These are phyloP conservation scores for Jaminaea rosea DNA, from an alignment of 1,284 basidiomycete species.

Conservation along the genomic window DNA sequence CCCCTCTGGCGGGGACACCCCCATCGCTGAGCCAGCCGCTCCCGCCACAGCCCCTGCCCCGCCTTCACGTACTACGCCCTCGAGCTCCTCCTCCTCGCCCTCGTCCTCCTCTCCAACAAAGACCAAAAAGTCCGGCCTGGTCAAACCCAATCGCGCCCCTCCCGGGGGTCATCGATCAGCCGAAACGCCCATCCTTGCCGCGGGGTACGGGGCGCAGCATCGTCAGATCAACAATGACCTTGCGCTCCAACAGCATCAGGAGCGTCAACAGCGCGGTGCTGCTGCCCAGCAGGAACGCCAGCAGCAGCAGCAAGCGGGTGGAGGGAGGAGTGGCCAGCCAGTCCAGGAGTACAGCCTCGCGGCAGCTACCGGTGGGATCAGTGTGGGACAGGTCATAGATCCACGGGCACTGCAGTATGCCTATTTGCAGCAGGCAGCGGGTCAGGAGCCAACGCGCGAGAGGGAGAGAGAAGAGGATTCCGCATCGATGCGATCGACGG, in stretches of 20 bases:
- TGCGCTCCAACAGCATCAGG: constrained; percentile 4
- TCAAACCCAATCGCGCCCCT: constrained; percentile 38
- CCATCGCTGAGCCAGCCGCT: background rate
- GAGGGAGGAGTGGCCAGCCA: constrained; percentile 6
- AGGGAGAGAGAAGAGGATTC: too few relatives aligned
- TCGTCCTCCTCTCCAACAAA: too few relatives aligned
- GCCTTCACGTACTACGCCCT: too few relatives aligned
- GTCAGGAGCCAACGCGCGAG: too few relatives aligned
- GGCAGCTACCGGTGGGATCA: too few relatives aligned
- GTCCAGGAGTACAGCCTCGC: too few relatives aligned
- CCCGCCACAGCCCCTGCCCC: background rate
- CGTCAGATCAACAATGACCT: constrained; percentile 77
- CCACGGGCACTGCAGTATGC: constrained; percentile 17
- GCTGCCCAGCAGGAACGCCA: background rate
- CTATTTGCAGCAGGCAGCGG: background rate
- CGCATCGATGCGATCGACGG: too few relatives aligned
- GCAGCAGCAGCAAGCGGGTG: background rate
- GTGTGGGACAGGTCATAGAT: constrained; percentile 34
- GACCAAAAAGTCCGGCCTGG: constrained; percentile 10
- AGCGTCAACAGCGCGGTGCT: constrained; percentile 2
- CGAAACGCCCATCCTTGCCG: constrained; percentile 75
- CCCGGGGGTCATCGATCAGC: constrained; percentile 56
- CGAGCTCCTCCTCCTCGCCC: too few relatives aligned
- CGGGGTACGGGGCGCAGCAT: constrained; percentile 86
- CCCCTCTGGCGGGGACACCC: background rate